Evolutionary conservation across 2,329 filamentous ascomycete species (phyloP).

Genomic region (Akanthomyces uredinophilus): DNA sequence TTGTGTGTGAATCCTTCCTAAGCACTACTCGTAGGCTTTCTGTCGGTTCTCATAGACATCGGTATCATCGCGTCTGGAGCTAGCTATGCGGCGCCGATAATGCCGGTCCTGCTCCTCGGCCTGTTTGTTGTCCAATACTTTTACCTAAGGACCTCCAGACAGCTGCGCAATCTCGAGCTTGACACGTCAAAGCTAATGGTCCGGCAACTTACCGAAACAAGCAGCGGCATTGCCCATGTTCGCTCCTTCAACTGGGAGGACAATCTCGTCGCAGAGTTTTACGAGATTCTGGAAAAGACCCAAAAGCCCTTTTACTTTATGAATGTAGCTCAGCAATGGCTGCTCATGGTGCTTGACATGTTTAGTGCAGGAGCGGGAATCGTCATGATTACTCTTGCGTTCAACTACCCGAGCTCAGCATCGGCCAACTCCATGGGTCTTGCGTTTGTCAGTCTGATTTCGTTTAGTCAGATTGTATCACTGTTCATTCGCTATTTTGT

Average conservation of each 20-base stretch:
- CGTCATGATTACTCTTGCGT: slow-evolving; percentile 38
- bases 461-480: slow-evolving; percentile 20
- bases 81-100: slow-evolving; percentile 25
- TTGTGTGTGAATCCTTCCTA: no score
- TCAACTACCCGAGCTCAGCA: slow-evolving; percentile 20
- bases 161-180: slow-evolving; percentile 31
- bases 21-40: background rate
- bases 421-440: slow-evolving; percentile 14
- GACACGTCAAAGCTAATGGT: slow-evolving; percentile 31
- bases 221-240: slow-evolving; percentile 41
- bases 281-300: slow-evolving; percentile 42
- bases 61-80: slow-evolving; percentile 21
- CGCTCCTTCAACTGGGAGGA: slow-evolving; percentile 51
- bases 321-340: slow-evolving; percentile 50
- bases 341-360: slow-evolving; percentile 43
- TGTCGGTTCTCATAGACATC: slow-evolving; percentile 16
- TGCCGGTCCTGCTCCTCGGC: slow-evolving; percentile 20
- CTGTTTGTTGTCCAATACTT: slow-evolving; percentile 28
- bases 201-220: slow-evolving; percentile 36
- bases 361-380: slow-evolving; percentile 40
- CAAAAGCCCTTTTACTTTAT: slow-evolving; percentile 52
- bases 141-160: slow-evolving; percentile 32
- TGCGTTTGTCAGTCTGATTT: slow-evolving; percentile 19
- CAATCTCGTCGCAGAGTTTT: slow-evolving; percentile 36
- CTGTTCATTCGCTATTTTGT: background rate